These are phyloP conservation scores for Raddia distichophylla DNA, from an alignment of 176 grass and related monocot genomes.

Conservation along the genomic window DNA sequence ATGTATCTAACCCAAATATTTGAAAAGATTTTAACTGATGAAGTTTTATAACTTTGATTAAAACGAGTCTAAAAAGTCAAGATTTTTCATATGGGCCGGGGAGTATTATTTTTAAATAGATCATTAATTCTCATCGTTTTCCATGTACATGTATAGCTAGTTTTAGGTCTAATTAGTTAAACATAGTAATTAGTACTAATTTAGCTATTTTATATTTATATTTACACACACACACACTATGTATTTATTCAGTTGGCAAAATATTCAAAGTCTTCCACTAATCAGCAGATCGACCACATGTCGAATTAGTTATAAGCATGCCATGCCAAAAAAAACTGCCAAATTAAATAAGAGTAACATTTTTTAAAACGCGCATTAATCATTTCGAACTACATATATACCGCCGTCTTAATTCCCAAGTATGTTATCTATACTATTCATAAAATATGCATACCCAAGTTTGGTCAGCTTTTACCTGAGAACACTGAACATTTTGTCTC, in stretches of 20 bases:
- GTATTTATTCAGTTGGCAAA: no score
- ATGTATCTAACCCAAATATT: no score
- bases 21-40: no score
- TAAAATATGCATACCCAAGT: neutral
- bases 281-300: neutral
- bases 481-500: slow-evolving; percentile 28
- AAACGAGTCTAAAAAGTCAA: no score
- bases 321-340: neutral
- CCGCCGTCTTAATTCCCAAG: neutral
- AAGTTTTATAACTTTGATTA: no score
- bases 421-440: neutral
- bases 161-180: neutral
- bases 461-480: neutral
- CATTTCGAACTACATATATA: neutral
- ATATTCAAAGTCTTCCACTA: neutral
- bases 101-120: neutral
- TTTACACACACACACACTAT: no score
- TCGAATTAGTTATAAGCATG: neutral
- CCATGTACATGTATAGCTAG: neutral
- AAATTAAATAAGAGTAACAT: neutral
- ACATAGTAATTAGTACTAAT: neutral
- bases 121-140: neutral
- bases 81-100: no score
- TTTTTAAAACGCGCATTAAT: no score
- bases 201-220: neutral